phyloP scores from a whole-genome alignment of 129 eudicot species.

The Flaveria robusta region DNA sequence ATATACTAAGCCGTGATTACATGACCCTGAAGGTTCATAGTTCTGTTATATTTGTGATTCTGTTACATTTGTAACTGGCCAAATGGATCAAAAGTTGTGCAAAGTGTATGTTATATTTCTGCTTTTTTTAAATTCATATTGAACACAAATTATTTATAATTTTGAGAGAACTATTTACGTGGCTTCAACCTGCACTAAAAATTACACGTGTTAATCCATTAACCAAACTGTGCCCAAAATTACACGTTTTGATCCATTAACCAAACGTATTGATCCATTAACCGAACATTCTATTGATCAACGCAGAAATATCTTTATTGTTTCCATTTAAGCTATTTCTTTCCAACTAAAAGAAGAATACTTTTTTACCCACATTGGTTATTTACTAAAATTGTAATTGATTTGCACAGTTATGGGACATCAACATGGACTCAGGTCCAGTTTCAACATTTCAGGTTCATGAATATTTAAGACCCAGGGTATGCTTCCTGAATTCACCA shows the following conservation, averaged over 20 bases:
- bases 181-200: background rate
- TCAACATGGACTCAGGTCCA: constrained; percentile 96
- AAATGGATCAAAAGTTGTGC: background rate
- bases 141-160: background rate
- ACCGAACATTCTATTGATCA: background rate
- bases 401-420: constrained; percentile 82
- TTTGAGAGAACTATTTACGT: background rate
- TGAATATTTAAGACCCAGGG: constrained; percentile 95
- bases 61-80: background rate
- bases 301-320: background rate
- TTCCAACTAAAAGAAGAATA: too few species aligned
- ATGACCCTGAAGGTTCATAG: constrained; percentile 88
- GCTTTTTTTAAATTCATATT: background rate
- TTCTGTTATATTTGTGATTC: constrained; percentile 2
- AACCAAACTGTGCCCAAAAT: background rate
- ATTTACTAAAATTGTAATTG: constrained; percentile 10
- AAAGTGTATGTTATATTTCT: background rate
- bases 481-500: constrained; percentile 23
- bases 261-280: too few species aligned
- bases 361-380: too few species aligned
- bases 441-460: constrained; percentile 95
- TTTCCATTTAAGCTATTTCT: background rate
- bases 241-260: too few species aligned
- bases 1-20: constrained; percentile 90
- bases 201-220: background rate